phyloP scores from a whole-genome alignment of 169 alveolate species.

The Theileria parva region DNA sequence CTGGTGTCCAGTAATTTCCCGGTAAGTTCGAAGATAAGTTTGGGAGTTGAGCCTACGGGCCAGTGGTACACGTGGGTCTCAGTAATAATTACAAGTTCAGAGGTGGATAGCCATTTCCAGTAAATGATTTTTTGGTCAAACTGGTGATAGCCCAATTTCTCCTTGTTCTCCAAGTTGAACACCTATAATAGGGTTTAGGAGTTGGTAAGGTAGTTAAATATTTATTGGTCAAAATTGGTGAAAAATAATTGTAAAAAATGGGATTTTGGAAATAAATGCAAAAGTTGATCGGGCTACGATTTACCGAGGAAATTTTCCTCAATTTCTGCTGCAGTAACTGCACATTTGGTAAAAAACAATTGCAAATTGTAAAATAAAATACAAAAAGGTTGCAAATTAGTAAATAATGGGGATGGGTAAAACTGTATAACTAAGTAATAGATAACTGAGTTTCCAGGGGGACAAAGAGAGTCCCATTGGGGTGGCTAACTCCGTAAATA shows the following conservation, averaged over 20 bases:
- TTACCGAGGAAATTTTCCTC: too few relatives aligned
- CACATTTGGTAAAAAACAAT: too few relatives aligned
- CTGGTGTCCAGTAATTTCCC: constrained; percentile 82
- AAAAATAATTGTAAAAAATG: too few relatives aligned
- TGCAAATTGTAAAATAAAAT: too few relatives aligned
- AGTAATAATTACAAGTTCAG: constrained; percentile 90
- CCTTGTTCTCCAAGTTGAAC: constrained; percentile 90
- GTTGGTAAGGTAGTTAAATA: too few relatives aligned
- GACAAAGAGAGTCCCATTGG: not conserved
- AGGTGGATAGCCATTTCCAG: constrained; percentile 92
- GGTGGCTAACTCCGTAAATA: too few relatives aligned
- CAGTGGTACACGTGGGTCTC: constrained; percentile 90
- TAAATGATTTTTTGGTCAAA: constrained; percentile 88
- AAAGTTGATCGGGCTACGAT: too few relatives aligned
- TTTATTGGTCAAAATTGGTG: too few relatives aligned
- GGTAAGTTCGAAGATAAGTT: constrained; percentile 86
- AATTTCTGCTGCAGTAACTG: too few relatives aligned
- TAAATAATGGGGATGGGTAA: too few relatives aligned
- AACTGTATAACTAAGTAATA: constrained; percentile 72
- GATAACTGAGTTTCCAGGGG: not conserved
- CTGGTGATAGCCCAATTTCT: constrained; percentile 89
- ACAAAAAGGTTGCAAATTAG: too few relatives aligned
- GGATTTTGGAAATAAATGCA: too few relatives aligned
- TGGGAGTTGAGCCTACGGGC: constrained; percentile 82
- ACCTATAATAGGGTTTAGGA: constrained; percentile 16